Evolutionary conservation across 305 asterid genomes (phyloP).

Genomic region (Rubia peregrina): DNA sequence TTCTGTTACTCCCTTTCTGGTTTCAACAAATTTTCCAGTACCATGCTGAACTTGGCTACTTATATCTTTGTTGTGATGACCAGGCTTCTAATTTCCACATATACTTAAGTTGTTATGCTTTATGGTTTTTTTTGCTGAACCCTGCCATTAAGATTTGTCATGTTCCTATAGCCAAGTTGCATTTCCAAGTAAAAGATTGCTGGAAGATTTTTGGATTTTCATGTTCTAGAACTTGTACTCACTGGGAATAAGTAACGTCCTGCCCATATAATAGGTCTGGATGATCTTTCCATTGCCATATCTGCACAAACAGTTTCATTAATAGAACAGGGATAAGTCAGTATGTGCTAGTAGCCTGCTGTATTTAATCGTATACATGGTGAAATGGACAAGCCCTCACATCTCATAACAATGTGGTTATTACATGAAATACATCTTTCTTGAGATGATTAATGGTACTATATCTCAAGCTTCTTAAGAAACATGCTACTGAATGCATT

Average conservation of each 20-base stretch:
- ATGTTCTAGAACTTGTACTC: not conserved
- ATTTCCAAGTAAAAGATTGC: not conserved
- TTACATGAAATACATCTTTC: not conserved
- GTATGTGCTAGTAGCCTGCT: not conserved
- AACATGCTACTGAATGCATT: not conserved
- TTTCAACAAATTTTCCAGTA: not conserved
- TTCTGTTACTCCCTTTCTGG: slow-evolving; percentile 4
- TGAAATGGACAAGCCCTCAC: not conserved
- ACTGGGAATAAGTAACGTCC: not conserved
- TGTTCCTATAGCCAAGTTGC: not conserved
- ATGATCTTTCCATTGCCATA: not conserved
- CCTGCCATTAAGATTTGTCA: not conserved
- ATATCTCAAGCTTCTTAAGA: not conserved
- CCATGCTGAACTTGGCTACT: not conserved
- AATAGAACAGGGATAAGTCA: not conserved
- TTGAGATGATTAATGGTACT: not conserved
- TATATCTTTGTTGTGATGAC: not conserved
- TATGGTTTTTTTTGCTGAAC: not conserved
- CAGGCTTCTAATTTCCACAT: not conserved
- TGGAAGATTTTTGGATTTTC: not conserved
- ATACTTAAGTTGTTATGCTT: not conserved
- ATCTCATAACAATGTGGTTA: not conserved
- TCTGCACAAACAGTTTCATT: too few species aligned
- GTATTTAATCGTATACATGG: not conserved
- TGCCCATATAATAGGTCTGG: not conserved